Base-by-base conservation (phyloP, 2,329 filamentous ascomycete genomes). In the Beauveria bassiana region DNA sequence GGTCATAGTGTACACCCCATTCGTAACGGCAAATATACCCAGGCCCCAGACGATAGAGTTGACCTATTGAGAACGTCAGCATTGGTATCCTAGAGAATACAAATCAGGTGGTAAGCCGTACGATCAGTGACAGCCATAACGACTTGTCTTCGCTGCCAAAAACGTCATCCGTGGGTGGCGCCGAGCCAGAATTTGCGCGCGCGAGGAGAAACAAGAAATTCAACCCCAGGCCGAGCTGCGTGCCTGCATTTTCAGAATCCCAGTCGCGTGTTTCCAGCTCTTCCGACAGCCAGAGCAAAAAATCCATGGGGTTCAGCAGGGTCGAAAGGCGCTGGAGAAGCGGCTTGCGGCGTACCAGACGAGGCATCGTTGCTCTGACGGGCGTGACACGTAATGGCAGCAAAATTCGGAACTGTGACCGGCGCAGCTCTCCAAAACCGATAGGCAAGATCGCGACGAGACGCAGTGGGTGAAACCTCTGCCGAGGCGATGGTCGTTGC, bases 241-340 rank as follows among this genome's bases (percentile, higher is more conserved):
- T 84, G 28, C 91, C 89, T 73, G 91, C 88, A 42, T 86, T 77
- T 66, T 90, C 88, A 22, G 93, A 91, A 67, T 97, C 90, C 86
- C 92, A 96, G 68, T 96, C 90, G 70, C 89, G 87, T 31, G 91
- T 91, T 72, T 97, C 93, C 63, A 99, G 83, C 75, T 96, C 91
- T 72, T 98, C 93, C 0, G 91, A 96, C 2, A 96, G 75, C 89
- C 91, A 96, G 20, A 99, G 85, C 59, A 95, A 77, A 70, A 93
- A 90, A 75, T 99, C 95, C 77, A 90, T 88, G 3, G 91, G 91
- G 70, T 98, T 93, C 63, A 97, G 78, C 73, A 86, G 86, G 61
- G 89, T 82, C 71, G 86, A 86, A 73, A 98, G 82, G 73, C 93
- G 90, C 81, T 98, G 89, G 34, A 77, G 72, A 67, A 96, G 82